phyloP scores from a whole-genome alignment of 108 stramenopile species.

The Fistulifera pelliculosa region DNA sequence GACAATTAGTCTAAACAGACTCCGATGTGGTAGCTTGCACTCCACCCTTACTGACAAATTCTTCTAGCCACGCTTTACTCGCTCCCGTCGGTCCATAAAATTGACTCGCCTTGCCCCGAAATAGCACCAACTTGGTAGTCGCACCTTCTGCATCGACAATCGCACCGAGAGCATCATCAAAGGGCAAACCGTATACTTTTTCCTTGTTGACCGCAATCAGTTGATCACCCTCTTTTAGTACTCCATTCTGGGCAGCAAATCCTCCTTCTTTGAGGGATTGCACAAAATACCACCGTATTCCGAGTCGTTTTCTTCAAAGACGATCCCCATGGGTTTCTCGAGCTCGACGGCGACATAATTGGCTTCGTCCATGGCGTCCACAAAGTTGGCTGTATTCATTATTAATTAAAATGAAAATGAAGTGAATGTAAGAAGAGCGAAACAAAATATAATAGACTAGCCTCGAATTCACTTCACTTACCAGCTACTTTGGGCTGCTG shows the following conservation, averaged over 20 bases:
- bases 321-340: constrained; percentile 85
- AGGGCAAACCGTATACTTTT: constrained; percentile 60
- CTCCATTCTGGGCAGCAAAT: constrained; percentile 45
- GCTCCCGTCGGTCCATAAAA: constrained; percentile 83
- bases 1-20: too few relatives aligned
- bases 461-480: not conserved
- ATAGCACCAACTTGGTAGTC: constrained; percentile 49
- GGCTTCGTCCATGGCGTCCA: constrained; percentile 75
- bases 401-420: not conserved
- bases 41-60: constrained; percentile 53
- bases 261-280: constrained; percentile 66
- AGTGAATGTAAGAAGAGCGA: not conserved
- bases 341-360: constrained; percentile 67
- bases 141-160: constrained; percentile 63
- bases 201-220: constrained; percentile 60
- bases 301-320: constrained; percentile 86
- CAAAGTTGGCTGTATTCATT: constrained; percentile 48
- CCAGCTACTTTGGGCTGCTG: constrained; percentile 17
- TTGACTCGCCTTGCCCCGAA: constrained; percentile 69
- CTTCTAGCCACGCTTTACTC: constrained; percentile 70
- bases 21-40: constrained; percentile 18
- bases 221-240: constrained; percentile 63
- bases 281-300: constrained; percentile 76
- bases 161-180: constrained; percentile 72
- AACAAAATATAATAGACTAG: constrained; percentile 3